phyloP scores from a whole-genome alignment of 495 filamentous ascomycete genomes.

The Glonium stellatum region DNA sequence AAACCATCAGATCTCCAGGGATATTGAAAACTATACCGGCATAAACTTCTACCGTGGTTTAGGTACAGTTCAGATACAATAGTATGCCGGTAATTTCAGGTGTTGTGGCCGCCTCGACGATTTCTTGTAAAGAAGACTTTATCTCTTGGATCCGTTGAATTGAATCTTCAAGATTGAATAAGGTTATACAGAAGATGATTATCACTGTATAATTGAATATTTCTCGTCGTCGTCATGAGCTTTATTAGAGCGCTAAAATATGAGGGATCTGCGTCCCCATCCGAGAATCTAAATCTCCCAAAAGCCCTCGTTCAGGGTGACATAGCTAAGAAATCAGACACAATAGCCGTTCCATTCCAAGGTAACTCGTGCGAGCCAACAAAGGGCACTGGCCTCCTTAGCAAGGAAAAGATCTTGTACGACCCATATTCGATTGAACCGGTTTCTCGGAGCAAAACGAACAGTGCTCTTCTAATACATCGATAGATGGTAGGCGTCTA shows the following conservation, averaged over 20 bases:
- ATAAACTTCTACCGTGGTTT: background rate
- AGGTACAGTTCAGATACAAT: background rate
- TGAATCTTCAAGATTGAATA: background rate
- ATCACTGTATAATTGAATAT: background rate
- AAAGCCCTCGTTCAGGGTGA: background rate
- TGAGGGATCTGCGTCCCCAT: background rate
- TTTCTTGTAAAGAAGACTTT: background rate
- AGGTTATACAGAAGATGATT: background rate
- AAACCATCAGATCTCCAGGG: background rate
- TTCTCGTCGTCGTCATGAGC: background rate
- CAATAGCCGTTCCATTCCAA: background rate
- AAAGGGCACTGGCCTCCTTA: background rate
- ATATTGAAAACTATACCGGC: background rate
- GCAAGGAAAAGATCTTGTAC: background rate
- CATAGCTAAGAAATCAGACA: background rate
- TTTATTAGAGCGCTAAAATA: background rate
- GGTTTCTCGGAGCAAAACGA: background rate
- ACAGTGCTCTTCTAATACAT: background rate
- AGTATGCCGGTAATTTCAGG: background rate
- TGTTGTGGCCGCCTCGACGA: background rate
- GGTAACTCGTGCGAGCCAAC: background rate
- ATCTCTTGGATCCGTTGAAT: background rate
- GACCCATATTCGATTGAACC: background rate
- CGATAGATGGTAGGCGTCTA: background rate
- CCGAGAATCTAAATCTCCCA: background rate